Percentiles rank a stretch among this genome's conserved stretches.
phyloP scores from a whole-genome alignment of 441 rosid genomes.

The Biscutella laevigata region DNA sequence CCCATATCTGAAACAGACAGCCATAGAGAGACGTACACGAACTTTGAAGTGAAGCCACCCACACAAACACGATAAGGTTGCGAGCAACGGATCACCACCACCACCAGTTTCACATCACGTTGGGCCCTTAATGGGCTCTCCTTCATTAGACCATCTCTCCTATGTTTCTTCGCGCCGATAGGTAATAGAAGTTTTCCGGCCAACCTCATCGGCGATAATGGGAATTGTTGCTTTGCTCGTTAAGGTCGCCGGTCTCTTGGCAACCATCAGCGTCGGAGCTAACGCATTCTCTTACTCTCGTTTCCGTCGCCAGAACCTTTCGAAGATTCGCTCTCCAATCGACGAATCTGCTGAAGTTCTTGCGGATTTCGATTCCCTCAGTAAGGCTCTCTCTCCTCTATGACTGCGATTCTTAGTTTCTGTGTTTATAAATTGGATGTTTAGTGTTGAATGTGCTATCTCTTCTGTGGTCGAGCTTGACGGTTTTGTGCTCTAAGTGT shows the following conservation, averaged over 20 bases:
- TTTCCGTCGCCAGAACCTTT: conserved; percentile 48
- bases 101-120: conserved; percentile 7
- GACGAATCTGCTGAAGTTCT: conserved; percentile 65
- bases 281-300: conserved; percentile 68
- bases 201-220: conserved; percentile 28
- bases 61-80: conserved; percentile 21
- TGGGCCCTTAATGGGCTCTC: conserved; percentile 28
- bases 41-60: conserved; percentile 12
- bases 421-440: too few species aligned
- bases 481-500: too few species aligned
- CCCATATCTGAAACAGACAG: too few species aligned
- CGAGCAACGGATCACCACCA: conserved; percentile 5
- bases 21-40: conserved; percentile 23
- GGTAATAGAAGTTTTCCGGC: background rate
- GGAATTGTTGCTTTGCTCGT: conserved; percentile 37
- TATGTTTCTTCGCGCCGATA: conserved; percentile 6
- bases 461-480: too few species aligned
- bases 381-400: conserved; percentile 23
- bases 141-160: background rate
- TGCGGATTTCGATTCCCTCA: conserved; percentile 53
- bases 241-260: conserved; percentile 60
- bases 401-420: background rate
- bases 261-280: conserved; percentile 59
- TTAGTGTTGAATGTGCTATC: background rate
- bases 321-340: conserved; percentile 54